A percentile compares a stretch with the other conserved stretches of the same genome.
These are phyloP conservation scores for Phytophthora macrochlamydospora DNA, from an alignment of 352 stramenopile genomes.

Conservation along the genomic window DNA sequence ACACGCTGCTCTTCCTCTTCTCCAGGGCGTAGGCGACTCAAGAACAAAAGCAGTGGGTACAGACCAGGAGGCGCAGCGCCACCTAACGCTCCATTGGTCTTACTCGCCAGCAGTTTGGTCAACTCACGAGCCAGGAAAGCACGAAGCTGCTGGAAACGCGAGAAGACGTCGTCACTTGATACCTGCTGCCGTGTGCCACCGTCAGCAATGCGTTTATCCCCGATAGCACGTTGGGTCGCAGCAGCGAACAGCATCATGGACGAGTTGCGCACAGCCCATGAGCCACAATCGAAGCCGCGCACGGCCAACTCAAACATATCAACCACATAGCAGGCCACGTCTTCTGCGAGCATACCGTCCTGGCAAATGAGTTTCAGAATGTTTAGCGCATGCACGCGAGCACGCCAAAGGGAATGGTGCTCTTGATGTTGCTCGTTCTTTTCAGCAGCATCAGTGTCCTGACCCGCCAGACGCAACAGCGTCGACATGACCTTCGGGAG, in stretches of 20 bases:
- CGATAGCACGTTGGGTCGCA: slow-evolving; percentile 76
- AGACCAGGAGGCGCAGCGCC: slow-evolving; percentile 59
- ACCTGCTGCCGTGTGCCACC: slow-evolving; percentile 65
- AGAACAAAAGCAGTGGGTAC: slow-evolving; percentile 80
- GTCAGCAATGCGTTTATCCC: slow-evolving; percentile 86
- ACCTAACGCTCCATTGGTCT: slow-evolving; percentile 21
- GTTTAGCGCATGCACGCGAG: slow-evolving; percentile 87
- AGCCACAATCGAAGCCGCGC: slow-evolving; percentile 82
- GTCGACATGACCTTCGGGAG: slow-evolving; percentile 75
- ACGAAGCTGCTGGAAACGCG: slow-evolving; percentile 73
- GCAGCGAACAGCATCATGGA: slow-evolving; percentile 93
- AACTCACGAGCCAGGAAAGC: slow-evolving; percentile 66
- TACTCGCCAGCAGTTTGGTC: slow-evolving; percentile 36
- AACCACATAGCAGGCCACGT: slow-evolving; percentile 85
- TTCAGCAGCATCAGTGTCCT: slow-evolving; percentile 59
- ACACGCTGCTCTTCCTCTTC: slow-evolving; percentile 56
- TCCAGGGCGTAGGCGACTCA: slow-evolving; percentile 72
- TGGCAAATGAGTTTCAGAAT: slow-evolving; percentile 92
- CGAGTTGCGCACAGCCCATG: slow-evolving; percentile 91
- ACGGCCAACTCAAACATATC: slow-evolving; percentile 85
- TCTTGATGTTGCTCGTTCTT: slow-evolving; percentile 38
- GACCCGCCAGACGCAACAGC: slow-evolving; percentile 64
- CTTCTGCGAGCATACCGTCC: slow-evolving; percentile 85
- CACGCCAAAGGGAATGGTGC: slow-evolving; percentile 71
- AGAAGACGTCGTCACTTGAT: slow-evolving; percentile 78